Evolutionary conservation across 2,329 filamentous ascomycete species (phyloP), one percentile per base, ranked within the genome.

Genomic region (Delphinella strobiligena): DNA sequence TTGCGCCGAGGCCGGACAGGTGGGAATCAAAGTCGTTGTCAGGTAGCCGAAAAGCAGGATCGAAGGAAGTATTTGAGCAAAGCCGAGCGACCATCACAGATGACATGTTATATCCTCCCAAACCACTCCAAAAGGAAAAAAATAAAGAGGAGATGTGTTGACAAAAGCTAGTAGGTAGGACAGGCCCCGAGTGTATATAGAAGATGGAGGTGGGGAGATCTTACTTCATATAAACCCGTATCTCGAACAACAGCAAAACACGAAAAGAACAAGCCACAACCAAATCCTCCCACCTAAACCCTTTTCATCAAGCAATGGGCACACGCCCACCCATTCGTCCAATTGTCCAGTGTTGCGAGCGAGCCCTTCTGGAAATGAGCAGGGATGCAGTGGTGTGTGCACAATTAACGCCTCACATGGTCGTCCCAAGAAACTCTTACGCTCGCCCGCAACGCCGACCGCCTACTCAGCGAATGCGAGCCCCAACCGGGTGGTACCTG

Each of bases 11-110:
- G 19, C 17, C 71, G 49, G 63, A 96, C 54, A 78, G 85, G 53
- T 80, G 93, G 58, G 76, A 85, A 62, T n/a, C n/a, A n/a, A 83
- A 87, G 52, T 88, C 93, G 56, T 65, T 96, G 56, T 63, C 68
- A 51, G 71, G 64, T 37, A 40, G 33, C 22, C 38, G 38, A 24
- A 40, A 40, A 35, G 38, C 33, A 36, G 38, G 38, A 40, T 40
- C 35, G 27, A 40, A 33, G 31, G 38, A 36, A 33, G 39, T 27
- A 24, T 41, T 34, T 41, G 34, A 29, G 36, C 29, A 36, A 37
- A 37, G 33, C 34, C 39, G 27, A 36, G 39, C 39, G 33, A 41
- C 32, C 34, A 41, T 41, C 31, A 41, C 39, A 33, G 39, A 41
- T 36, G 39, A 41, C 39, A 41, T 41, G 37, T 34, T 27, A 27